These are phyloP conservation scores for Rhynchosporium agropyri DNA, from an alignment of 2,329 filamentous ascomycete species.

Conservation along the genomic window DNA sequence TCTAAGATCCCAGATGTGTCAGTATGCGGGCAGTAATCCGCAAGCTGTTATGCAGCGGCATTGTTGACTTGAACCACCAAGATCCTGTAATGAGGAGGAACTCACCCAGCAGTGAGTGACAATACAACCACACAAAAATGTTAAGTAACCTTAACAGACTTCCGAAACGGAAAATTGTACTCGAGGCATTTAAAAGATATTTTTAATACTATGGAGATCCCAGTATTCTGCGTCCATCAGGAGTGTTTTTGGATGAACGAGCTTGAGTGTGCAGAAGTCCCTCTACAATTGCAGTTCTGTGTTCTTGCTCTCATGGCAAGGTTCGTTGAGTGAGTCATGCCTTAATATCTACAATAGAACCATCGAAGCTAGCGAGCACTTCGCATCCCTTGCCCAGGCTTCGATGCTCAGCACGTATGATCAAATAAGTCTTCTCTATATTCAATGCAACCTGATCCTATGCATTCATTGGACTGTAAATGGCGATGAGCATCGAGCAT, in stretches of 20 bases:
- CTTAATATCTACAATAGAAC: slow-evolving; percentile 13
- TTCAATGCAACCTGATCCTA: slow-evolving; percentile 11
- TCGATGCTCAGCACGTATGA: slow-evolving; percentile 10
- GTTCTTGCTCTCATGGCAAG: slow-evolving; percentile 16
- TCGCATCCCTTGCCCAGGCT: slow-evolving; percentile 11
- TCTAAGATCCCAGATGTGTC: slow-evolving; percentile 5
- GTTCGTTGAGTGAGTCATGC: slow-evolving; percentile 13
- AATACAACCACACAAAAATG: too few relatives aligned
- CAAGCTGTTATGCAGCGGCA: slow-evolving; percentile 12
- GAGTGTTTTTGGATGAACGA: slow-evolving; percentile 4
- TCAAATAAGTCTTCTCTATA: slow-evolving; percentile 7
- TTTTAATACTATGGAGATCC: slow-evolving; percentile 16
- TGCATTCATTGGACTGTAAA: slow-evolving; percentile 10
- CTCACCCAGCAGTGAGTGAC: slow-evolving; percentile 2
- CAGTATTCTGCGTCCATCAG: slow-evolving; percentile 12
- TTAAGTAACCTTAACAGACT: neutral
- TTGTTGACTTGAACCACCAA: neutral
- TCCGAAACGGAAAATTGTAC: neutral
- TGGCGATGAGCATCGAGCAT: slow-evolving; percentile 17
- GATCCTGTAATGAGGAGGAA: neutral
- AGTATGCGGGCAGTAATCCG: slow-evolving; percentile 14
- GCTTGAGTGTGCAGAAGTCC: slow-evolving; percentile 5
- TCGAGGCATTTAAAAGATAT: slow-evolving; percentile 6
- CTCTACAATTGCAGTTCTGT: slow-evolving; percentile 10
- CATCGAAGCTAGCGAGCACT: slow-evolving; percentile 17